phyloP scores from a whole-genome alignment of 2,329 filamentous ascomycete species.

The Colletotrichum falcatum region DNA sequence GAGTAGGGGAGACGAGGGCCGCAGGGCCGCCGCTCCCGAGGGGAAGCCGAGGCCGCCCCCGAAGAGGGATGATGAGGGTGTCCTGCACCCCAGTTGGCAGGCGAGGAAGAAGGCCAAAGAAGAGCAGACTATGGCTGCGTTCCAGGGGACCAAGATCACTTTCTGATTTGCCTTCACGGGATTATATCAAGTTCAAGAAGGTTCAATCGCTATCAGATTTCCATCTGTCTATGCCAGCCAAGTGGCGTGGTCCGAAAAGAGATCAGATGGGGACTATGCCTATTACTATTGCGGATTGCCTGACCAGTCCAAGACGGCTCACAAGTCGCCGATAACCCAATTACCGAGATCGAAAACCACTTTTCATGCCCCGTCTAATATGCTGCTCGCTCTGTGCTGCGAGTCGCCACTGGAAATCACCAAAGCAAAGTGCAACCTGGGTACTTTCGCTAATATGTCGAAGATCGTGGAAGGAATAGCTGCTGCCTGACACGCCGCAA shows the following conservation, averaged over 20 bases:
- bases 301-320: background rate
- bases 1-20: constrained; percentile 37
- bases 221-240: background rate
- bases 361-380: no score
- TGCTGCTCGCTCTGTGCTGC: background rate
- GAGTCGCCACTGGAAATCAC: no score
- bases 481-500: background rate
- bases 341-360: background rate
- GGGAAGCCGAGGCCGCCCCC: constrained; percentile 47
- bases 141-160: constrained; percentile 67
- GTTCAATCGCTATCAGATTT: constrained; percentile 11
- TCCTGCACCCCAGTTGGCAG: constrained; percentile 74
- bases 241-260: background rate
- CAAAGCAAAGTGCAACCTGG: background rate
- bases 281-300: background rate
- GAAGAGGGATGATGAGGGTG: constrained; percentile 62
- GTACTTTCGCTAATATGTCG: background rate
- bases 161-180: constrained; percentile 25
- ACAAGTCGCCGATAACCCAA: background rate
- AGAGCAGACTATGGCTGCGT: constrained; percentile 62
- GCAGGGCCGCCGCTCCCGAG: constrained; percentile 22
- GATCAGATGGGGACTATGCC: background rate
- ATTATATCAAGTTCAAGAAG: background rate
- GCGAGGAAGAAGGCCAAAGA: constrained; percentile 73
- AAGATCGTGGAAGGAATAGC: background rate